A percentile compares a stretch with the other conserved stretches of the same genome.
Evolutionary conservation across 345 rosid species (phyloP).

Genomic region (Bruguiera sexangula): DNA sequence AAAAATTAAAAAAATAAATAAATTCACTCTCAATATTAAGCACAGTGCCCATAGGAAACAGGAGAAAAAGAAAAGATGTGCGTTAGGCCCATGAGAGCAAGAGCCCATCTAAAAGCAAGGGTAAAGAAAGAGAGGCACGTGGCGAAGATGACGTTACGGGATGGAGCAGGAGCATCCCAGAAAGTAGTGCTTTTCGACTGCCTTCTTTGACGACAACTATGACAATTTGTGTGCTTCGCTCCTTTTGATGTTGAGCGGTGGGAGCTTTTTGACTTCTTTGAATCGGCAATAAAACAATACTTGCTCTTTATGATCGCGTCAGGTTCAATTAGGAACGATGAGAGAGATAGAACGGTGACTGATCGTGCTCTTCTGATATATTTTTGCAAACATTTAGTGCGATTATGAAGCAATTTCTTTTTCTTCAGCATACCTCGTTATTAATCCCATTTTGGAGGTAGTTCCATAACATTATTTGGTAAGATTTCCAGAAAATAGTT

Average conservation of each 20-base stretch:
- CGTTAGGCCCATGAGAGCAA: neutral
- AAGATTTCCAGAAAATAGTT: too few species aligned
- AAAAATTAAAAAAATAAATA: too few species aligned
- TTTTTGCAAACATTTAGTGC: slow-evolving; percentile 3
- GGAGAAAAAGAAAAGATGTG: neutral
- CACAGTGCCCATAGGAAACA: too few species aligned
- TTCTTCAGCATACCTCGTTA: too few species aligned
- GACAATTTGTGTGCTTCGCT: neutral
- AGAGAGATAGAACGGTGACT: neutral
- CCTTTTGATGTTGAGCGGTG: slow-evolving; percentile 5
- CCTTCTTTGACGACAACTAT: neutral
- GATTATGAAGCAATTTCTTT: slow-evolving; percentile 9
- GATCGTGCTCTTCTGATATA: slow-evolving; percentile 2
- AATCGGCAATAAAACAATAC: slow-evolving; percentile 19
- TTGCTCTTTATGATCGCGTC: neutral
- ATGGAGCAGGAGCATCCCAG: slow-evolving; percentile 22
- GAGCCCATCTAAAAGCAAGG: neutral
- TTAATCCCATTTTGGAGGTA: too few species aligned
- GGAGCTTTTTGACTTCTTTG: slow-evolving; percentile 3
- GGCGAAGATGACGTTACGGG: slow-evolving; percentile 22
- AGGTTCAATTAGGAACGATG: neutral
- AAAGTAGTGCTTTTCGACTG: slow-evolving; percentile 11
- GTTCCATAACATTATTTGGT: too few species aligned
- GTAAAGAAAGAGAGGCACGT: neutral
- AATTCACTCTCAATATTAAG: too few species aligned